Conservation (phyloP, 805 yeast species). For the Teunomyces kruisii region DNA sequence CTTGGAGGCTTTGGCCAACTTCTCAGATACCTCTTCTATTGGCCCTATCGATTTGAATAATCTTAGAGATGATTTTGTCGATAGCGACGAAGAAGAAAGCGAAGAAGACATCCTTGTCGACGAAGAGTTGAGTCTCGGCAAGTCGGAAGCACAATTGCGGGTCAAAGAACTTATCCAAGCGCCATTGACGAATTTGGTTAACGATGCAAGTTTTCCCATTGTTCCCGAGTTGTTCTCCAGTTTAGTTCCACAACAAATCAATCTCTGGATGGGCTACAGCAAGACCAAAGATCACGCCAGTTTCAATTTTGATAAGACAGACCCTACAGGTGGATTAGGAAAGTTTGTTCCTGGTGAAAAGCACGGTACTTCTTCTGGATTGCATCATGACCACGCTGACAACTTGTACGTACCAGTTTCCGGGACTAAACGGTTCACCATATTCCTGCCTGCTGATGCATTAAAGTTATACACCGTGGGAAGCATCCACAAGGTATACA, state of each 20-base stretch:
- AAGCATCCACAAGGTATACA: slow-evolving; percentile 47
- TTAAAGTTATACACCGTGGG: slow-evolving; percentile 64
- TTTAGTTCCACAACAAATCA: slow-evolving; percentile 67
- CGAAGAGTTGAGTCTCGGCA: slow-evolving; percentile 26
- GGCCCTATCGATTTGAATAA: slow-evolving; percentile 47
- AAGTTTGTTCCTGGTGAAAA: slow-evolving; percentile 51
- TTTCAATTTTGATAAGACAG: slow-evolving; percentile 11
- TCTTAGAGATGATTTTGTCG: slow-evolving; percentile 52
- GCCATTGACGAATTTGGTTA: slow-evolving; percentile 51
- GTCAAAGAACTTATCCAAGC: slow-evolving; percentile 55
- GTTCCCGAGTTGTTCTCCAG: slow-evolving; percentile 40
- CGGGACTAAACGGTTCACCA: slow-evolving; percentile 66
- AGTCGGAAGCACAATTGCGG: slow-evolving; percentile 35
- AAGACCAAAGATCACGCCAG: slow-evolving; percentile 12
- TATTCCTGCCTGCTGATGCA: slow-evolving; percentile 65
- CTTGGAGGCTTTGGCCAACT: slow-evolving; percentile 10
- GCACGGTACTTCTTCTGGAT: slow-evolving; percentile 62
- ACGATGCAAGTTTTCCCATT: slow-evolving; percentile 34
- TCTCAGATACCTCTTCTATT: slow-evolving; percentile 40
- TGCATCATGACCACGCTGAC: slow-evolving; percentile 82
- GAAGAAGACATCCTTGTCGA: slow-evolving; percentile 21
- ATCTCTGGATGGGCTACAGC: slow-evolving; percentile 67
- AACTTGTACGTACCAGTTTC: slow-evolving; percentile 61
- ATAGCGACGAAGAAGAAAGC: slow-evolving; percentile 11
- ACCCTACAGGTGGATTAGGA: slow-evolving; percentile 43